These are phyloP conservation scores for Diutina ranongensis DNA, from an alignment of 1,139 yeast species.

Conservation along the genomic window DNA sequence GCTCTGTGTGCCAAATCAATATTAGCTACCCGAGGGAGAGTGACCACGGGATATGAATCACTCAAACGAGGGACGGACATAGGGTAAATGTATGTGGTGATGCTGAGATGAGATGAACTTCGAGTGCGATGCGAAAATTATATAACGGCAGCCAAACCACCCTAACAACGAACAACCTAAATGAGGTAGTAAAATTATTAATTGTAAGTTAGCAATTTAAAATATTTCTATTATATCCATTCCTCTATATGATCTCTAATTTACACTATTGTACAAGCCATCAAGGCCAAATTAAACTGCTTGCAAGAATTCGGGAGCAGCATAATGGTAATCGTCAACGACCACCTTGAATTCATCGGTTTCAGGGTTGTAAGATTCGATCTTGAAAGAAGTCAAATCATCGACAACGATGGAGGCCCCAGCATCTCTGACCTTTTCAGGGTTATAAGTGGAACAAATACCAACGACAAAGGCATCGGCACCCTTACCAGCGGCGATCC, in stretches of 20 bases:
- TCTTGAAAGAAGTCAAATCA: slow-evolving; percentile 43
- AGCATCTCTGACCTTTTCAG: slow-evolving; percentile 54
- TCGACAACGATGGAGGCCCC: slow-evolving; percentile 78
- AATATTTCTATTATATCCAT: background rate
- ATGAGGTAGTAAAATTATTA: too few species aligned
- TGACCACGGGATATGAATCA: slow-evolving; percentile 4
- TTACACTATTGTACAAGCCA: background rate
- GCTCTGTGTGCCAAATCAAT: background rate
- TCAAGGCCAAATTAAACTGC: slow-evolving; percentile 10
- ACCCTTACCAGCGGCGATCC: slow-evolving; percentile 73
- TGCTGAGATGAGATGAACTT: slow-evolving; percentile 4
- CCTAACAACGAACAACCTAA: too few species aligned
- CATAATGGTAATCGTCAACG: slow-evolving; percentile 33
- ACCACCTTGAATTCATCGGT: slow-evolving; percentile 37
- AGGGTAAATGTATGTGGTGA: background rate
- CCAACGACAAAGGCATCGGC: slow-evolving; percentile 81
- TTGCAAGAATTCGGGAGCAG: slow-evolving; percentile 33
- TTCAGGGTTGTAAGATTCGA: slow-evolving; percentile 31
- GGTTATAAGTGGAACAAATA: slow-evolving; percentile 68
- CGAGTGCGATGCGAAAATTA: slow-evolving; percentile 4
- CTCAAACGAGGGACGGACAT: slow-evolving; percentile 4
- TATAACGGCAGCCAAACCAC: too few species aligned
- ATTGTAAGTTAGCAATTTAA: too few species aligned
- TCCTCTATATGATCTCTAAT: background rate
- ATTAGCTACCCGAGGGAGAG: slow-evolving; percentile 1